Base-by-base conservation (phyloP, 495 filamentous ascomycete genomes). In the Viridothelium virens region DNA sequence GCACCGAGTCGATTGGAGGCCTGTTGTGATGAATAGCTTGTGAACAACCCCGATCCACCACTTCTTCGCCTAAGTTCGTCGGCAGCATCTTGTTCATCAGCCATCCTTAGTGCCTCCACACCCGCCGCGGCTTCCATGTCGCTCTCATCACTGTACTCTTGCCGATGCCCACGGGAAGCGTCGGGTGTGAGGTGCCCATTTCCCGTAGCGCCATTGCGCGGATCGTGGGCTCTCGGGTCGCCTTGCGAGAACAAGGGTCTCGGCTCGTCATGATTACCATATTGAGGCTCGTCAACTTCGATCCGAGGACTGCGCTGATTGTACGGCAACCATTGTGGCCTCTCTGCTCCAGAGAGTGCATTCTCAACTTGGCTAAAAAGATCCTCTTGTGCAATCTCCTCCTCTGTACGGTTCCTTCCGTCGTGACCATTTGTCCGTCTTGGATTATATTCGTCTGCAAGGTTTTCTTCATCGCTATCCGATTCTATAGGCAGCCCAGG, bases 91-190 rank as follows among this genome's bases (percentile, higher is more conserved):
- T 96, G 86, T 75, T 92, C 86, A 63, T 96, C 94, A 1, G 90
- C 90, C 76, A 90, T 84, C 41, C 85, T 87, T 82, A 98, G 83
- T 71, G 92, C 91, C 69, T 87, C 85, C 18, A 95, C 77, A 1
- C 94, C 94, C 36, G 90, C 91, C 31, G 89, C 89, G 36, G 91
- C 93, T 75, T 99, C 94, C 0, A 91, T 85, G 68, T 99, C 94
- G 71, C 91, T 96, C 37, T 91, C 90, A 67, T 94, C 84, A 70
- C 82, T 85, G 67, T 84, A 82, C 1, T 78, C 76, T 39, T 79
- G 74, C 0, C 79, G 81, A 4, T 78, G 75, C 7, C 53, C 53
- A 18, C 53, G 53, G 25, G 18, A 7, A 6, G 77, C 75, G 10
- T 77, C 78, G 44, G 80, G 75, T 37, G 76, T 77, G 44, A 79